These are phyloP conservation scores for Penicillium cataractarum DNA, from an alignment of 495 filamentous ascomycete species.

Conservation along the genomic window DNA sequence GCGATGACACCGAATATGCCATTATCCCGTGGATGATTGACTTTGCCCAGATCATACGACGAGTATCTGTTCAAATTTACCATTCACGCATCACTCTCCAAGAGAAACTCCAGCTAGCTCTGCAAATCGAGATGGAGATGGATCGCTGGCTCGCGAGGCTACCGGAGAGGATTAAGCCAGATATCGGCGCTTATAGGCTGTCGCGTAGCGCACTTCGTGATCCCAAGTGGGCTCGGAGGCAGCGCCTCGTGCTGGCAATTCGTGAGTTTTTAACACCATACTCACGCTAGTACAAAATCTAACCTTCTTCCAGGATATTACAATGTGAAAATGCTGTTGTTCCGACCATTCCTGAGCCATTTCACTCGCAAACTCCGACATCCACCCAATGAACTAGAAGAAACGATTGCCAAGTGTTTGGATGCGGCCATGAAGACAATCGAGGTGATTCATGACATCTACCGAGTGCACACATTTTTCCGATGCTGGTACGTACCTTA, in stretches of 20 bases:
- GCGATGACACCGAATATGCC: constrained; percentile 44
- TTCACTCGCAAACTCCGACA: constrained; percentile 41
- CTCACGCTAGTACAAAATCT: not conserved
- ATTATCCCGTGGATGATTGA: constrained; percentile 51
- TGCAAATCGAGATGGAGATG: constrained; percentile 43
- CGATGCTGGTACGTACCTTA: constrained; percentile 41
- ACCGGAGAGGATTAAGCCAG: constrained; percentile 40
- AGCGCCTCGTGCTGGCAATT: constrained; percentile 42
- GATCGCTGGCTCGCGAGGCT: constrained; percentile 41
- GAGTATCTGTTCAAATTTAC: constrained; percentile 48
- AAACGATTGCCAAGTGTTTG: constrained; percentile 41
- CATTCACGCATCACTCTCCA: constrained; percentile 43
- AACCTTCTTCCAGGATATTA: constrained; percentile 34
- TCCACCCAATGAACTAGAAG: constrained; percentile 35
- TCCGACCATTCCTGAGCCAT: constrained; percentile 44
- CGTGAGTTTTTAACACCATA: constrained; percentile 26
- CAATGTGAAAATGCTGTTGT: constrained; percentile 47
- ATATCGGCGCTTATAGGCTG: constrained; percentile 27
- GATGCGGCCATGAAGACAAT: constrained; percentile 45
- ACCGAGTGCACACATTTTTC: constrained; percentile 46
- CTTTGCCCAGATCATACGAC: constrained; percentile 44
- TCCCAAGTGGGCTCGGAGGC: constrained; percentile 45
- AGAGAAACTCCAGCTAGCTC: constrained; percentile 41
- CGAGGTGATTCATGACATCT: constrained; percentile 47
- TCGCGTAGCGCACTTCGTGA: constrained; percentile 37